Percentiles rank a stretch among this genome's conserved stretches.
Conservation (phyloP, 768 basidiomycete genomes). For the Guyanaporus albipodus region DNA sequence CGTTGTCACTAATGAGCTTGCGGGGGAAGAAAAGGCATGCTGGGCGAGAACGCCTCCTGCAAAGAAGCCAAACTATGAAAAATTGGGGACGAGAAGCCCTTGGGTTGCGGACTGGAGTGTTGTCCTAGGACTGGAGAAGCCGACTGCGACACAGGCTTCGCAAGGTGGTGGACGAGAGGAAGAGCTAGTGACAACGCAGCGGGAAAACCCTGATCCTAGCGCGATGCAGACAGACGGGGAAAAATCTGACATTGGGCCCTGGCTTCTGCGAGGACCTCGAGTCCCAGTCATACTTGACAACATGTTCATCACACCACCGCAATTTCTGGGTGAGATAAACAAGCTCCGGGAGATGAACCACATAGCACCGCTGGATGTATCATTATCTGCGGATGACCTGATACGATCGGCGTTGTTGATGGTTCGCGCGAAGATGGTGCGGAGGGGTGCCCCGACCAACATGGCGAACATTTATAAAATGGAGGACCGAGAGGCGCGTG, state of each 20-base stretch:
- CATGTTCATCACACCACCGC: slow-evolving; percentile 39
- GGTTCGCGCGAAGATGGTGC: slow-evolving; percentile 58
- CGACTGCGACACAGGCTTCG: slow-evolving; percentile 5
- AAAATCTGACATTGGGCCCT: slow-evolving; percentile 37
- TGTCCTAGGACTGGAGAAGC: slow-evolving; percentile 51
- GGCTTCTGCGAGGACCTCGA: slow-evolving; percentile 66
- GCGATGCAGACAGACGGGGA: slow-evolving; percentile 10
- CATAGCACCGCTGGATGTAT: slow-evolving; percentile 36
- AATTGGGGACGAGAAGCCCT: slow-evolving; percentile 61
- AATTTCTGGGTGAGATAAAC: slow-evolving; percentile 55
- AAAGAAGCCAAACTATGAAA: slow-evolving; percentile 72
- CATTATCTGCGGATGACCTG: slow-evolving; percentile 40
- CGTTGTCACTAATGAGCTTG: slow-evolving; percentile 45
- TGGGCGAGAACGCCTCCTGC: slow-evolving; percentile 87
- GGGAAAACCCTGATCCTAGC: slow-evolving; percentile 35
- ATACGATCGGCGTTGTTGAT: slow-evolving; percentile 61
- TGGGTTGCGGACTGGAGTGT: slow-evolving; percentile 76
- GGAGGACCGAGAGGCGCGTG: slow-evolving; percentile 47
- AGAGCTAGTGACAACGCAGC: slow-evolving; percentile 55
- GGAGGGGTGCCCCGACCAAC: slow-evolving; percentile 70
- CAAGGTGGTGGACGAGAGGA: slow-evolving; percentile 12
- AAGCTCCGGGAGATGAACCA: slow-evolving; percentile 53
- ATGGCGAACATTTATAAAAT: slow-evolving; percentile 69
- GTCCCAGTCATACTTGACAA: slow-evolving; percentile 43
- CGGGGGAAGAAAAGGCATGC: slow-evolving; percentile 46